Evolutionary conservation across 2,329 filamentous ascomycete species (phyloP).

Genomic region (Xylariaceae sp.): DNA sequence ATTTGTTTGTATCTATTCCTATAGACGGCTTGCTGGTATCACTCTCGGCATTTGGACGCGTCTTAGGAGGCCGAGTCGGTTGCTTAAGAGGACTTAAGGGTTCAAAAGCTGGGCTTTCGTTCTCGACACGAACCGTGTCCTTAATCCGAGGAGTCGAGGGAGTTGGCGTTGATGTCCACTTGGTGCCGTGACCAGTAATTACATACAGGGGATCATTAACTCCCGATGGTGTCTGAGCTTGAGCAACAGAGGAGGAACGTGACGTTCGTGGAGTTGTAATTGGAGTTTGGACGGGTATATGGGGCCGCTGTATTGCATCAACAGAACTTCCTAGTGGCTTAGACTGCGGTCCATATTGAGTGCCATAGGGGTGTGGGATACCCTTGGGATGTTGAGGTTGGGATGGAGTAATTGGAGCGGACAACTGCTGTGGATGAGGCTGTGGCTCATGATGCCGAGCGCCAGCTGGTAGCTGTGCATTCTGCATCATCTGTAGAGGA

Average conservation of each 20-base stretch:
- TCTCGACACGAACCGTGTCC: slow-evolving; percentile 33
- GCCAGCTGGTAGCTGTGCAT: slow-evolving; percentile 20
- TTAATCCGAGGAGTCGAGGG: slow-evolving; percentile 49
- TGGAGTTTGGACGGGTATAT: slow-evolving; percentile 21
- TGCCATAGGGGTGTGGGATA: slow-evolving; percentile 20
- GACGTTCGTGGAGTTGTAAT: slow-evolving; percentile 18
- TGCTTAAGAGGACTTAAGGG: slow-evolving; percentile 51
- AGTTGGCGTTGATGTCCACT: slow-evolving; percentile 53
- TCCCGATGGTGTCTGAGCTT: slow-evolving; percentile 24
- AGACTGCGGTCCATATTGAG: slow-evolving; percentile 28
- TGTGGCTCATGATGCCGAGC: slow-evolving; percentile 19
- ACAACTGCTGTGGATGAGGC: slow-evolving; percentile 17
- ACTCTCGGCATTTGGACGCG: slow-evolving; percentile 31
- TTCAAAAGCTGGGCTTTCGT: slow-evolving; percentile 51
- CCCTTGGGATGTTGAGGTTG: slow-evolving; percentile 21
- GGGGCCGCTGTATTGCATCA: slow-evolving; percentile 22
- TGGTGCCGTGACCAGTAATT: slow-evolving; percentile 44
- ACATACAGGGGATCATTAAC: slow-evolving; percentile 25
- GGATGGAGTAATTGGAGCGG: slow-evolving; percentile 23
- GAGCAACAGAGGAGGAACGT: slow-evolving; percentile 17
- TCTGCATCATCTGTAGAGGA: slow-evolving; percentile 20
- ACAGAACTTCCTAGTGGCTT: slow-evolving; percentile 17
- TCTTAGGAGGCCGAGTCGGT: slow-evolving; percentile 34
- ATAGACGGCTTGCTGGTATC: slow-evolving; percentile 30
- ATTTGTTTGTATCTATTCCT: slow-evolving; percentile 24